Conservation (phyloP, 768 basidiomycete genomes). For the Suillus fuscotomentosus region DNA sequence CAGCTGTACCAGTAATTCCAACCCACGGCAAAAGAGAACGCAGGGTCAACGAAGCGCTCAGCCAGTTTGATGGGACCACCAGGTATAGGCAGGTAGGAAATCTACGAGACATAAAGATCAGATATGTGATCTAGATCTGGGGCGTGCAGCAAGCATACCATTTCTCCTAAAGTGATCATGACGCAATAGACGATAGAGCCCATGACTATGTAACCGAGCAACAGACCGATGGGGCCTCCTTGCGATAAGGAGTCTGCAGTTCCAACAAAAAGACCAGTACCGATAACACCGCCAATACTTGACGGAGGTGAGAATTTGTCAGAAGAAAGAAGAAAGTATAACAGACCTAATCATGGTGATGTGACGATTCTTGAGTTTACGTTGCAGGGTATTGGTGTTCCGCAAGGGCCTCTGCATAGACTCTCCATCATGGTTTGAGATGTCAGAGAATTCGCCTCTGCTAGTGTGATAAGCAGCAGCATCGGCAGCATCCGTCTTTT, state of each 20-base stretch:
- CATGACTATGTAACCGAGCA: constrained; percentile 67
- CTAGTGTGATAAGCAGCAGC: background rate
- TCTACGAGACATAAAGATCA: constrained; percentile 54
- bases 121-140: constrained; percentile 34
- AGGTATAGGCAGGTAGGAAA: constrained; percentile 74
- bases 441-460: constrained; percentile 10
- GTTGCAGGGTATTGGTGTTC: constrained; percentile 33
- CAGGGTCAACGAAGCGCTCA: constrained; percentile 79
- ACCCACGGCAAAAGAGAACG: constrained; percentile 56
- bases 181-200: constrained; percentile 69
- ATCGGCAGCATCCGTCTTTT: constrained; percentile 16
- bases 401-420: background rate
- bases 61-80: constrained; percentile 82
- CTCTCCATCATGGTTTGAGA: constrained; percentile 22
- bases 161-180: constrained; percentile 67
- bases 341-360: constrained; percentile 77
- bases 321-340: background rate
- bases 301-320: background rate
- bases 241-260: constrained; percentile 47
- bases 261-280: constrained; percentile 71
- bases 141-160: constrained; percentile 67
- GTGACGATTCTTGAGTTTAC: constrained; percentile 75
- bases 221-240: constrained; percentile 73
- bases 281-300: constrained; percentile 59
- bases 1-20: constrained; percentile 53